Conservation (phyloP, 345 rosid genomes). For the Hibiscus tridactylites region DNA sequence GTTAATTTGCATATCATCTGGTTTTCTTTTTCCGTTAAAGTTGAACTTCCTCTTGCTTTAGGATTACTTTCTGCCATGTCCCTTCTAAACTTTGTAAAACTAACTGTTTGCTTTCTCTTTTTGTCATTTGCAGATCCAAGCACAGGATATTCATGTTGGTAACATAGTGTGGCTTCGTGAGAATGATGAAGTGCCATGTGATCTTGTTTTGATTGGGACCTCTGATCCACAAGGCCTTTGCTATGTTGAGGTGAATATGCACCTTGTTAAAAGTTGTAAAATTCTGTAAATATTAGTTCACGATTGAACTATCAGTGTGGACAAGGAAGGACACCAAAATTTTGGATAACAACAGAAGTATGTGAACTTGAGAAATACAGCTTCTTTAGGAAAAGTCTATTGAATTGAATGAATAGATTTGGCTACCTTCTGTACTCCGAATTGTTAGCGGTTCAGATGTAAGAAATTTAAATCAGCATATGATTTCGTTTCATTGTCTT, state of each 20-base stretch:
- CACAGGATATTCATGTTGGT: slow-evolving; percentile 83
- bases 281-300: background rate
- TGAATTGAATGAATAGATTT: background rate
- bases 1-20: background rate
- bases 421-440: background rate
- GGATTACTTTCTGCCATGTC: background rate
- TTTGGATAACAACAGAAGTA: background rate
- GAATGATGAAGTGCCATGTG: slow-evolving; percentile 92
- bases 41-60: slow-evolving; percentile 2
- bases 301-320: background rate
- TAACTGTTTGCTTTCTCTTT: slow-evolving; percentile 13
- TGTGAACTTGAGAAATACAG: background rate
- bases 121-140: slow-evolving; percentile 54
- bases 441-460: too few species aligned
- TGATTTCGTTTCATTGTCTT: background rate
- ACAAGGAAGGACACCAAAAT: background rate
- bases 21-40: background rate
- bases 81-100: slow-evolving; percentile 2
- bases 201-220: slow-evolving; percentile 88
- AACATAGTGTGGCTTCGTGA: slow-evolving; percentile 97
- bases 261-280: background rate
- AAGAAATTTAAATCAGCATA: background rate
- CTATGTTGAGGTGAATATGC: slow-evolving; percentile 69
- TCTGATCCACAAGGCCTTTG: slow-evolving; percentile 93
- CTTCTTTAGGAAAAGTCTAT: background rate